Conservation (phyloP, 306 rosid genomes). For the Acacia crassicarpa region DNA sequence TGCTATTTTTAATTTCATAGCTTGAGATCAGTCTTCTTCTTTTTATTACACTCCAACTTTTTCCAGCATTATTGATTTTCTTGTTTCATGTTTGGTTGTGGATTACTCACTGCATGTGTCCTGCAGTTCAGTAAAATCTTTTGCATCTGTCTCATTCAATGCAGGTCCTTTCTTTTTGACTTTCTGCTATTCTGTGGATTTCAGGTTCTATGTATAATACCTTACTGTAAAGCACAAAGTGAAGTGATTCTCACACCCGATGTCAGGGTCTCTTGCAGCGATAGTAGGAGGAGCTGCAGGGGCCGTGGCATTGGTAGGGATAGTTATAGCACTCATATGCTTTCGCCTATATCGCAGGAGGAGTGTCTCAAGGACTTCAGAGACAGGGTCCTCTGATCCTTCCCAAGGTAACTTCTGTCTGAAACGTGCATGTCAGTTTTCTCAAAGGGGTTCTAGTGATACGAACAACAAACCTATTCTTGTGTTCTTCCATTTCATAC, state of each 20-base stretch:
- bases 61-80: not conserved
- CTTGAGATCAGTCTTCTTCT: not conserved
- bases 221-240: constrained; percentile 51
- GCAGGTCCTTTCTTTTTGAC: constrained; percentile 15
- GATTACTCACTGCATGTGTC: constrained; percentile 37
- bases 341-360: constrained; percentile 53
- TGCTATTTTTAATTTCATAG: not conserved
- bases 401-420: constrained; percentile 53
- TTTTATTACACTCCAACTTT: not conserved
- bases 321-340: constrained; percentile 61
- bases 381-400: constrained; percentile 95
- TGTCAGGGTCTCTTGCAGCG: constrained; percentile 94
- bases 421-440: not conserved
- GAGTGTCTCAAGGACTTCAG: constrained; percentile 72
- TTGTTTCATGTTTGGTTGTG: not conserved
- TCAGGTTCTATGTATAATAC: constrained; percentile 59
- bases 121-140: constrained; percentile 24
- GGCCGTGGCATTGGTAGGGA: constrained; percentile 93
- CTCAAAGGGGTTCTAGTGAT: not conserved
- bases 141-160: not conserved
- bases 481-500: constrained; percentile 32
- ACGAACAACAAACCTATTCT: constrained; percentile 3
- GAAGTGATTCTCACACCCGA: constrained; percentile 68
- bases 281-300: constrained; percentile 95
- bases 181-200: constrained; percentile 40